Evolutionary conservation across 2,329 filamentous ascomycete genomes (phyloP).

Genomic region (Calycina marina): DNA sequence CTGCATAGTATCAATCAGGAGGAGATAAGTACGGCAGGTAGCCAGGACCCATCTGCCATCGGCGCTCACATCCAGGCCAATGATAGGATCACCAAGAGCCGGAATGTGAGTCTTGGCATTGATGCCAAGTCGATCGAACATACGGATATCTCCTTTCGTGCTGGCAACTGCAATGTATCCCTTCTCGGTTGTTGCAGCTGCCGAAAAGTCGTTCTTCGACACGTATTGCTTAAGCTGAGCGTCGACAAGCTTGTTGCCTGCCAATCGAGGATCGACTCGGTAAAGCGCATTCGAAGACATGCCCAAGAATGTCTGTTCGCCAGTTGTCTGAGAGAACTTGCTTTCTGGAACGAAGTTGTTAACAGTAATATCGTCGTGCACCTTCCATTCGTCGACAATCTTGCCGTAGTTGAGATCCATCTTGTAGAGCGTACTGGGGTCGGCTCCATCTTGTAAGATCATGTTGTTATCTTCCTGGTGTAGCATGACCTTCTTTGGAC

Average conservation of each 20-base stretch:
- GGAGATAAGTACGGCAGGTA: conserved; percentile 85
- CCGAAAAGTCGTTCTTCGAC: conserved; percentile 95
- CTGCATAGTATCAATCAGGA: conserved; percentile 84
- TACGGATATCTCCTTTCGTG: conserved; percentile 92
- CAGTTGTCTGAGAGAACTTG: conserved; percentile 97
- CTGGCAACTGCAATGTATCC: conserved; percentile 94
- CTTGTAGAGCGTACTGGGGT: conserved; percentile 83
- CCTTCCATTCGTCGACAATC: conserved; percentile 96
- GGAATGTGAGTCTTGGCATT: conserved; percentile 96
- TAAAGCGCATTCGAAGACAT: conserved; percentile 87
- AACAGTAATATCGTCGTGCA: conserved; percentile 91
- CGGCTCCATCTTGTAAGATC: conserved; percentile 29
- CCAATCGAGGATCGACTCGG: conserved; percentile 79
- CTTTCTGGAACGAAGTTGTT: conserved; percentile 86
- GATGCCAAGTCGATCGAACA: conserved; percentile 92
- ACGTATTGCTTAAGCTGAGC: conserved; percentile 87
- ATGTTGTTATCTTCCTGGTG: conserved; percentile 23
- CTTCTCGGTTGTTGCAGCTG: conserved; percentile 86
- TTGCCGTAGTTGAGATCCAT: conserved; percentile 99
- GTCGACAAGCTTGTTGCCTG: conserved; percentile 86
- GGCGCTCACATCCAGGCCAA: conserved; percentile 87
- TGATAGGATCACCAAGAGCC: conserved; percentile 85
- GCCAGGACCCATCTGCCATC: conserved; percentile 93
- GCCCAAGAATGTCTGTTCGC: conserved; percentile 88
- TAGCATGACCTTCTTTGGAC: conserved; percentile 52